Evolutionary conservation across 305 asterid genomes (phyloP).

Genomic region (Striga hermonthica): DNA sequence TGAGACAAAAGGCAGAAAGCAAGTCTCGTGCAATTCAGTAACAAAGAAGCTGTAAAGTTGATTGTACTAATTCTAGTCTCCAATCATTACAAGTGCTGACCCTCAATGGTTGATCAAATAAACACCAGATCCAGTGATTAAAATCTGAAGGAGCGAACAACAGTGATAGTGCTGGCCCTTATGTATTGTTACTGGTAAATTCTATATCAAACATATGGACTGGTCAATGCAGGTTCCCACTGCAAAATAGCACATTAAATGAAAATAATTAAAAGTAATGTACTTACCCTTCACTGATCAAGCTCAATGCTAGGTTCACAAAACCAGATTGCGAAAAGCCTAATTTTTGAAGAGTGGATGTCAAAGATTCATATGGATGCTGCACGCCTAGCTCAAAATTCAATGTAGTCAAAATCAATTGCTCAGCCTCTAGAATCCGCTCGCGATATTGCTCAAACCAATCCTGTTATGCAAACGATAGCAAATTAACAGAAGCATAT

Average conservation of each 20-base stretch:
- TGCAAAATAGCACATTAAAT: conserved; percentile 22
- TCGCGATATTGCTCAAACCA: conserved; percentile 97
- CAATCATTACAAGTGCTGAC: conserved; percentile 28
- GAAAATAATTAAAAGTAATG: conserved; percentile 23
- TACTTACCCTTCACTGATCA: conserved; percentile 98
- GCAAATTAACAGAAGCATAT: conserved; percentile 28
- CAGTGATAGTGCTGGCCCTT: conserved; percentile 25
- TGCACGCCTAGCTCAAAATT: conserved; percentile 92
- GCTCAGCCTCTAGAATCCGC: conserved; percentile 82
- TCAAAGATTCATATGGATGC: conserved; percentile 86
- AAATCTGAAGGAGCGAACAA: conserved; percentile 13
- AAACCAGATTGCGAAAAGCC: conserved; percentile 74
- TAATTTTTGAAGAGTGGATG: conserved; percentile 78
- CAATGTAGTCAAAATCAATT: conserved; percentile 79
- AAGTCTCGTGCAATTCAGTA: conserved; percentile 35
- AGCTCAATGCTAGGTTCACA: conserved; percentile 79
- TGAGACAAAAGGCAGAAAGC: conserved; percentile 28
- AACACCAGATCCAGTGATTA: conserved; percentile 26
- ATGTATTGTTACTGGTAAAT: conserved; percentile 21
- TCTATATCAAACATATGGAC: conserved; percentile 20
- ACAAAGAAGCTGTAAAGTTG: conserved; percentile 34
- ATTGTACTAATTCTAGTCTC: conserved; percentile 36
- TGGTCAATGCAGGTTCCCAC: conserved; percentile 13
- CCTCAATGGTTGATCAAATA: conserved; percentile 25
- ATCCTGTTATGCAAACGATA: conserved; percentile 47